Conservation (phyloP, 768 basidiomycete genomes). For the Boletus pseudopeckii region DNA sequence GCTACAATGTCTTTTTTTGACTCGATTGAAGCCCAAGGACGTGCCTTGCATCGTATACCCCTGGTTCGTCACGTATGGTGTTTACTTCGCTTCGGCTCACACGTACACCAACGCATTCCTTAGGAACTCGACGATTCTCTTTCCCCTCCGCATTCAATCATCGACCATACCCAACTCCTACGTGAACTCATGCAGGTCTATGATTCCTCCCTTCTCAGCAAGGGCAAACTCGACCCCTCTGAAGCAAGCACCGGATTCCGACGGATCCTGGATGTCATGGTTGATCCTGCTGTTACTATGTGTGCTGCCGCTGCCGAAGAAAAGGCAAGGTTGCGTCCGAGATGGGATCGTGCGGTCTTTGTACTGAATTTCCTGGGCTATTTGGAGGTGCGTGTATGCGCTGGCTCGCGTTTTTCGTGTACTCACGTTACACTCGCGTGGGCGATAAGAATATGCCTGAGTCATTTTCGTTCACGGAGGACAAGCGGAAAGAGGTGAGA, state of each 20-base stretch:
- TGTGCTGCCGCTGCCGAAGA: conserved; percentile 65
- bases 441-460: conserved; percentile 56
- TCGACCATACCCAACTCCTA: conserved; percentile 80
- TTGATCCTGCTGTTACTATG: conserved; percentile 82
- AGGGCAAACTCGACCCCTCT: conserved; percentile 19
- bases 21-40: conserved; percentile 80
- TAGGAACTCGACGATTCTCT: conserved; percentile 72
- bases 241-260: conserved; percentile 18
- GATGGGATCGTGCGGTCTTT: conserved; percentile 83
- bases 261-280: conserved; percentile 72
- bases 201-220: conserved; percentile 76
- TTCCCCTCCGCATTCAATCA: conserved; percentile 70
- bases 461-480: conserved; percentile 62
- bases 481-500: conserved; percentile 58
- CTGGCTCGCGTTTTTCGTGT: not conserved
- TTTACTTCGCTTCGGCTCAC: not conserved
- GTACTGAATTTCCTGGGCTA: conserved; percentile 84
- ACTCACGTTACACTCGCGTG: not conserved
- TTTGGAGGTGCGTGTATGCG: conserved; percentile 55
- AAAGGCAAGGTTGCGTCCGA: conserved; percentile 49
- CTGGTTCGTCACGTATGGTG: conserved; percentile 39
- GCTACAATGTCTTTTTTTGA: conserved; percentile 87
- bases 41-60: conserved; percentile 52
- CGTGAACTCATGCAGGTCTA: conserved; percentile 90
- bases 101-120: not conserved